phyloP scores from a whole-genome alignment of 2,329 filamentous ascomycete species.

The Penicillium sp. region DNA sequence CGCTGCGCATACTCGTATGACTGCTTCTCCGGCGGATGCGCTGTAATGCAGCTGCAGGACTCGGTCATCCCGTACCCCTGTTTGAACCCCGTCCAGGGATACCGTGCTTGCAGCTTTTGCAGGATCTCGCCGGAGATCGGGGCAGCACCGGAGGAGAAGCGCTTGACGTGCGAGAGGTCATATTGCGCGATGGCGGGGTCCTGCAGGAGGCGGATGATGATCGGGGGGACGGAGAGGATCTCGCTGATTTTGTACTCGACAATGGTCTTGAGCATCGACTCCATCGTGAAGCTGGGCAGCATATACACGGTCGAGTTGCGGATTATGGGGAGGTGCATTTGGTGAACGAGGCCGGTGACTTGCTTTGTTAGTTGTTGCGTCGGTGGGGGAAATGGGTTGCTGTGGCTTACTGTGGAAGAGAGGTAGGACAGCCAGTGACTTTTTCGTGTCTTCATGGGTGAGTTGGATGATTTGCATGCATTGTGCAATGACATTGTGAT shows the following conservation, averaged over 20 bases:
- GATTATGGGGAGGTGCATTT: conserved; percentile 65
- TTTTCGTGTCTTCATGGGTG: conserved; percentile 54
- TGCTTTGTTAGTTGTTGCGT: neutral
- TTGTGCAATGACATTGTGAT: conserved; percentile 63
- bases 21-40: conserved; percentile 62
- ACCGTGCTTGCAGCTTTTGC: conserved; percentile 59
- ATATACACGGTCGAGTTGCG: conserved; percentile 71
- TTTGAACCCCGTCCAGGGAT: conserved; percentile 65
- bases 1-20: conserved; percentile 56
- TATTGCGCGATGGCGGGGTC: conserved; percentile 53
- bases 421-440: conserved; percentile 63
- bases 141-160: conserved; percentile 66
- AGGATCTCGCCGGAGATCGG: conserved; percentile 64
- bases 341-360: conserved; percentile 65
- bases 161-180: conserved; percentile 59
- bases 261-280: conserved; percentile 59
- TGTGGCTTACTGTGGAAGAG: conserved; percentile 58
- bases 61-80: conserved; percentile 74
- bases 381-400: neutral
- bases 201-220: conserved; percentile 64
- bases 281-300: conserved; percentile 68
- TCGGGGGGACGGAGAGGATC: conserved; percentile 64
- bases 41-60: conserved; percentile 66
- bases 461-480: conserved; percentile 64
- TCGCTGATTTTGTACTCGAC: conserved; percentile 60